Evolutionary conservation across 345 rosid genomes (phyloP), one percentile per base, ranked within the genome.

Genomic region (Dimocarpus longan): DNA sequence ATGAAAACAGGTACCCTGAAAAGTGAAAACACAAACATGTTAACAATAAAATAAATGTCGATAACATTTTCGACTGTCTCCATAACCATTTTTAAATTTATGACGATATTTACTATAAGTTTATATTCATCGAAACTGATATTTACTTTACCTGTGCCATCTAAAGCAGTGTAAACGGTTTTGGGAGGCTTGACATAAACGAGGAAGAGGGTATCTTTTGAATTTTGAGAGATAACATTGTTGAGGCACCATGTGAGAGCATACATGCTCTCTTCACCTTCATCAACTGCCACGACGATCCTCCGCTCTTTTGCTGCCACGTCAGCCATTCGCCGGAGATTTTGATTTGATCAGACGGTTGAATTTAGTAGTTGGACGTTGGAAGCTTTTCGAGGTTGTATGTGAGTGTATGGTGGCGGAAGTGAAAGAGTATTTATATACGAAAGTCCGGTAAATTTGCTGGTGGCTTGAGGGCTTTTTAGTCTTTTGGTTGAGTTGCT

Each of bases 181-280:
- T 83, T 73, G 5, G 86, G 90, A 21, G 85, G 85, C 73, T 82
- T 87, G 8, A 79, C 92, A 21, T 88, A 87, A 66, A 91, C 84
- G 54, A 91, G 92, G 56, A 90, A 44, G 11, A 91, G 78, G 66
- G 86, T 82, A 78, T 89, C 91, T 0, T 64, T 84, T 57, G 79
- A 82, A 68, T 76, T 24, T 24, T 52, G 76, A 66, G 84, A 79
- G 68, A 82, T 46, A 32, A 87, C 69, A 76, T 90, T 90, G n/a
- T 75, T 80, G 13, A 89, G 83, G 40, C 86, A 89, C 95, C 95
- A 91, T 0, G 87, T 68, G 21, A 91, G 88, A 13, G 95, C 95
- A 46, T 89, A 67, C 85, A 83, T 79, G 88, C 95, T 90, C 87
- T 92, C 92, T 56, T 83, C 91, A 42, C 92, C 76, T 78, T 90